Percentiles rank a stretch among this genome's conserved stretches.
Evolutionary conservation across 176 grass and related monocot species (phyloP).

Genomic region (Chrysopogon serrulatus): DNA sequence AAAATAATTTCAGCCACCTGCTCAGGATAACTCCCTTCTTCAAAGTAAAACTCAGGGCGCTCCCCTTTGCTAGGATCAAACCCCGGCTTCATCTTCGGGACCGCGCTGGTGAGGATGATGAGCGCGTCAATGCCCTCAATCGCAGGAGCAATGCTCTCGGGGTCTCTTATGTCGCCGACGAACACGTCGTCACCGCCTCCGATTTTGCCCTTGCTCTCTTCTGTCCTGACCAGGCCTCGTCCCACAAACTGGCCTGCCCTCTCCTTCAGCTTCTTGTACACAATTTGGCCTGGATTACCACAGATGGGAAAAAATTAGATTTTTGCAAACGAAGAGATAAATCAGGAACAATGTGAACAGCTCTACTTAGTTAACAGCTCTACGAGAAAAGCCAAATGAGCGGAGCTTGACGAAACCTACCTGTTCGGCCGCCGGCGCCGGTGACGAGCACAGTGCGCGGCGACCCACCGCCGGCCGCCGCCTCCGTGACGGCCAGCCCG

Average conservation of each 20-base stretch:
- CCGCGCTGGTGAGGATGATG: conserved; percentile 80
- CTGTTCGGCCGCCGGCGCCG: conserved; percentile 81
- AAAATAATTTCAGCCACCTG: conserved; percentile 29
- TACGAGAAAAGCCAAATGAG: neutral
- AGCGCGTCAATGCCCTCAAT: conserved; percentile 74
- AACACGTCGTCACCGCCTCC: conserved; percentile 56
- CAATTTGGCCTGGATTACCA: conserved; percentile 60
- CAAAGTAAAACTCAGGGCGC: conserved; percentile 87
- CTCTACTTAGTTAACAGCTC: too few relatives aligned
- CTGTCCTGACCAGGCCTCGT: conserved; percentile 63
- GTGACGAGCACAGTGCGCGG: conserved; percentile 70
- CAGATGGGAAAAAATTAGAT: neutral
- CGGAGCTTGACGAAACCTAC: conserved; percentile 22
- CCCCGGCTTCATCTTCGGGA: conserved; percentile 84
- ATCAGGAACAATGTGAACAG: neutral
- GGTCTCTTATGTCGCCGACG: conserved; percentile 65
- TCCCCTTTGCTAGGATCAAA: conserved; percentile 78
- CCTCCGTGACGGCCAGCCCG: conserved; percentile 30
- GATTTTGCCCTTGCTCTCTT: conserved; percentile 69
- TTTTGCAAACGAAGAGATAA: neutral
- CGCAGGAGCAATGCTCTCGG: conserved; percentile 50
- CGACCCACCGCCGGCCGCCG: conserved; percentile 33
- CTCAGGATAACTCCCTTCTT: conserved; percentile 67
- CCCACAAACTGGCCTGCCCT: conserved; percentile 43
- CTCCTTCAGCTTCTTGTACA: conserved; percentile 93